Evolutionary conservation across 2,329 filamentous ascomycete genomes (phyloP), one percentile per base, ranked within the genome.

Genomic region (Sclerotinia trifoliorum): DNA sequence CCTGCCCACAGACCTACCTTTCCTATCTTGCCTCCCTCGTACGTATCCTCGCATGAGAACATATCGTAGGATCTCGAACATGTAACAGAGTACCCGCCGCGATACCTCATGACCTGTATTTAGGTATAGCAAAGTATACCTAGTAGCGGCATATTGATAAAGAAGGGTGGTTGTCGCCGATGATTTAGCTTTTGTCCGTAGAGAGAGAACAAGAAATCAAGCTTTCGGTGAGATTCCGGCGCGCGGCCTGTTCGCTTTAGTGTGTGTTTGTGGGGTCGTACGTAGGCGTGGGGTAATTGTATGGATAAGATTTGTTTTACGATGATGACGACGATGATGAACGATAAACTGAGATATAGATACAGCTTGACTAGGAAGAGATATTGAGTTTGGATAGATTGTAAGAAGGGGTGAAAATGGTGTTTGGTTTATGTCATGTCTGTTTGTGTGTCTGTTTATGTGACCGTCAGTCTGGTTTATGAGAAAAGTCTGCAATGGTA

Each of bases 161-260:
- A 39, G n/a, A 3, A 63, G 24, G 1, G 46, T 39, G n/a, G 52
- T 32, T 52, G 44, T 39, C n/a, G n/a, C 21, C 39, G 46, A 19
- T 11, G 15, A 51, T 46, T 24, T 26, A 39, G 29, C 26, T 21
- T n/a, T 7, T 7, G 32, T 35, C 32, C 5, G 32, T 35, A 35
- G 32, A 35, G 32, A 35, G 8, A 6, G 8, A 17, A 61, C 15
- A 51, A 19, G 39, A 13, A 60, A 66, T 32, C 44, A 66, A 66
- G 44, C 65, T 66, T 61, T 61, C n/a, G 42, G n/a, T 19, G 29
- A 46, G 32, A 44, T 35, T 66, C 10, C 7, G 24, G 61, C 32
- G 44, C 55, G 54, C 54, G 55, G 32, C 55, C 65, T 32, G 32
- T 58, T 52, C 15, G 15, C 29, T 61, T 26, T 44, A 26, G 29